Conservation (phyloP, 139 green algal genomes). For the Astrephomene gubernaculifera region DNA sequence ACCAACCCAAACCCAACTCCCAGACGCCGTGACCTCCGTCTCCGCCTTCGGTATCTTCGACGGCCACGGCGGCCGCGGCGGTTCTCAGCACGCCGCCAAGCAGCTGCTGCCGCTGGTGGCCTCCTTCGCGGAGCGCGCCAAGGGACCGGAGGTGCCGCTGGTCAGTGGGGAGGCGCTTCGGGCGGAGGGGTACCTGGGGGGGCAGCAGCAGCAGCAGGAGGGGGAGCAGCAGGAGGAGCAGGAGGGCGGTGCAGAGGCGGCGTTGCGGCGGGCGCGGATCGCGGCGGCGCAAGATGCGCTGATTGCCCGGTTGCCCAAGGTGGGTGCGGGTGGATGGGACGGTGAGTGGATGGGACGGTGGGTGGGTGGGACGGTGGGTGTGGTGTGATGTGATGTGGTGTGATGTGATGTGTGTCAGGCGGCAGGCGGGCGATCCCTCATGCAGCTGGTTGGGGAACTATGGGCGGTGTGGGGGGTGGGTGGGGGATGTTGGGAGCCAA, state of each 20-base stretch:
- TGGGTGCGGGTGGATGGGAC: too few relatives aligned
- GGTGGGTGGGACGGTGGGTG: too few relatives aligned
- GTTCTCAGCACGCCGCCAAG: constrained; percentile 52
- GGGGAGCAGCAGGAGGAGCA: neutral
- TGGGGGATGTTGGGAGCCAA: neutral
- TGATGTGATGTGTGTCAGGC: too few relatives aligned
- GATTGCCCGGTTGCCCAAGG: constrained; percentile 59
- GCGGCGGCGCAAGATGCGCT: constrained; percentile 31
- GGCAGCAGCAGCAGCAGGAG: neutral
- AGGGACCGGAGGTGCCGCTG: neutral
- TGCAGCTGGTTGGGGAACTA: neutral
- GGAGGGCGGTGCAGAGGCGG: too few relatives aligned
- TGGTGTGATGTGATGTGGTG: too few relatives aligned
- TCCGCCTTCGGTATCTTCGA: constrained; percentile 72
- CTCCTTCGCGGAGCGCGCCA: constrained; percentile 39
- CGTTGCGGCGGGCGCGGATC: neutral
- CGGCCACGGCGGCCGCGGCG: constrained; percentile 61
- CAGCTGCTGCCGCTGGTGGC: constrained; percentile 58
- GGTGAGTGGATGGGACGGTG: too few relatives aligned
- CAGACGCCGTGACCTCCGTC: constrained; percentile 40
- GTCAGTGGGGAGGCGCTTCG: neutral
- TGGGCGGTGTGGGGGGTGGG: neutral
- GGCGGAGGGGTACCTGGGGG: constrained; percentile 9
- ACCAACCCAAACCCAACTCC: too few relatives aligned
- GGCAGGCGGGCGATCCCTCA: too few relatives aligned